Evolutionary conservation across 2,329 filamentous ascomycete genomes (phyloP), one percentile per base, ranked within the genome.

Genomic region (Didymella lethalis): DNA sequence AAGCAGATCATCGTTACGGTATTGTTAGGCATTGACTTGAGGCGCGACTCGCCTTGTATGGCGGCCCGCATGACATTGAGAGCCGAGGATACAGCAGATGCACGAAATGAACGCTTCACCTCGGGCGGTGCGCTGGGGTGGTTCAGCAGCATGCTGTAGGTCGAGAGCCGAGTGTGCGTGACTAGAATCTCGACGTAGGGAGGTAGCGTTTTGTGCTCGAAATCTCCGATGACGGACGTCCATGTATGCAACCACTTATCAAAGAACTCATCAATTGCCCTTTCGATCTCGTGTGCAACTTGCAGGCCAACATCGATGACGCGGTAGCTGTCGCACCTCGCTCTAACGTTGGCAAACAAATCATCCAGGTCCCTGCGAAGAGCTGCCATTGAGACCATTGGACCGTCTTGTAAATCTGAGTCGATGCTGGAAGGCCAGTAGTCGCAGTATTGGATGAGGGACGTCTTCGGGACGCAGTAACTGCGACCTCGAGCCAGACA

Each of bases 1-100:
- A 91, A 91, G 1, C 88, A 90, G 12, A 92, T 90, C 90, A 92
- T 92, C 63, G 91, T 90, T 54, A 89, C 85, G 0, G 89, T 91
- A 65, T 92, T 92, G 74, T 92, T 92, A 0, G 89, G 89, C 89
- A 92, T 92, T 0, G 89, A 91, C 54, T 87, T 87, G 0, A 92
- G 81, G 61, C 88, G 84, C 0, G 82, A 79, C 69, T 92, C 89
- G 32, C 89, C 89, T 73, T 91, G 89, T 6, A 91, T 90, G 0
- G 89, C 89, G 1, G 87, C 88, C 23, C 89, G 85, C 81, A 92
- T 85, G 4, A 92, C 90, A 57, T 90, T 91, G n/a, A 92, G 76
- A 0, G 90, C 88, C 0, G 89, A 89, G 0, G 89, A 90, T 0
- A 92, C 81, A 1, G 88, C 88, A 0, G 88, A 89, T 0, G 88